phyloP scores from a whole-genome alignment of 2,329 filamentous ascomycete genomes.

The Xylariomycetidae sp. region DNA sequence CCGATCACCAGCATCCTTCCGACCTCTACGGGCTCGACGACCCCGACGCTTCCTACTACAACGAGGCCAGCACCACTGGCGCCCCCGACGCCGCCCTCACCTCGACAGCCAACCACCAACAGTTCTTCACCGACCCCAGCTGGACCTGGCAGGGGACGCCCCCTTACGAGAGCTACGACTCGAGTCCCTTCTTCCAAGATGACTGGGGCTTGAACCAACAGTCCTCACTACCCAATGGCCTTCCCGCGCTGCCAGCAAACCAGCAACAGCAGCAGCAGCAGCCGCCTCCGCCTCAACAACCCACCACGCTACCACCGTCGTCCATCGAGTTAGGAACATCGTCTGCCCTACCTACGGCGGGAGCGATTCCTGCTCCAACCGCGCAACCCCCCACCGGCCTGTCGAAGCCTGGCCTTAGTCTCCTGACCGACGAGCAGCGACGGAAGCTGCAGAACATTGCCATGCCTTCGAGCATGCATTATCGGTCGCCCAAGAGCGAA shows the following conservation, averaged over 20 bases:
- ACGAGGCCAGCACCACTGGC: constrained; percentile 17
- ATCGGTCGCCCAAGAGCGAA: constrained; percentile 52
- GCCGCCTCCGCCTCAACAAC: constrained; percentile 29
- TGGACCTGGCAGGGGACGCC: constrained; percentile 45
- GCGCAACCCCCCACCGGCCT: constrained; percentile 22
- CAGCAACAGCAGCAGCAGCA: no score
- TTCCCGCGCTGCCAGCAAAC: no score
- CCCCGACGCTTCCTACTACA: constrained; percentile 26
- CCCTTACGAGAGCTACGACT: constrained; percentile 40
- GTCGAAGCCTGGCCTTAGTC: constrained; percentile 29
- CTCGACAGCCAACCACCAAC: constrained; percentile 15
- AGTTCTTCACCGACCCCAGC: constrained; percentile 33
- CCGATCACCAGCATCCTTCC: constrained; percentile 30
- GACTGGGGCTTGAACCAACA: constrained; percentile 26
- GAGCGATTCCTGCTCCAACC: constrained; percentile 19
- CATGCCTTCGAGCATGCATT: constrained; percentile 58
- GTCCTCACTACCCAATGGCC: constrained; percentile 22
- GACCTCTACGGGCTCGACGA: constrained; percentile 41
- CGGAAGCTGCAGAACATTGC: constrained; percentile 57
- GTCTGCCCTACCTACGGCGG: constrained; percentile 26
- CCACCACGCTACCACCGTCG: constrained; percentile 16
- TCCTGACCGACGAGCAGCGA: constrained; percentile 52
- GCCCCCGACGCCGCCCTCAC: constrained; percentile 7
- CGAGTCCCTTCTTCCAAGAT: constrained; percentile 28
- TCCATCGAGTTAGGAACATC: constrained; percentile 29